Conservation (phyloP, 768 basidiomycete species). For the Leccinum olivaceopallidum region DNA sequence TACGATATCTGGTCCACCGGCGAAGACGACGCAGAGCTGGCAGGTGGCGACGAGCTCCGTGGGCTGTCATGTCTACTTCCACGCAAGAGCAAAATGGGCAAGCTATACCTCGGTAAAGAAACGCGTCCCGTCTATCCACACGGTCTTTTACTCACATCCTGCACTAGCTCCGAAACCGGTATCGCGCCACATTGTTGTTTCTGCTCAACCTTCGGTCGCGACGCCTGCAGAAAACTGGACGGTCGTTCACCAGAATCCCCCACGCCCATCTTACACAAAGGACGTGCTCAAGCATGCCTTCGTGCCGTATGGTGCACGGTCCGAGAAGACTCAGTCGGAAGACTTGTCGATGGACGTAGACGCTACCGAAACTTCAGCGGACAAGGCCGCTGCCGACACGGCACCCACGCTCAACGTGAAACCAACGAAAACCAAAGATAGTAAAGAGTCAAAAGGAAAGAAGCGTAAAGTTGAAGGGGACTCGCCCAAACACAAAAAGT, state of each 20-base stretch:
- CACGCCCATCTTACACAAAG: conserved; percentile 56
- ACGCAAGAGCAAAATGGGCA: conserved; percentile 57
- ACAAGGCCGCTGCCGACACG: conserved; percentile 12
- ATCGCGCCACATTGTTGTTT: conserved; percentile 56
- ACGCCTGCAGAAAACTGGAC: conserved; percentile 18
- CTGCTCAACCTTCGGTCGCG: conserved; percentile 45
- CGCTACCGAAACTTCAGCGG: conserved; percentile 27
- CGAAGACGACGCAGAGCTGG: conserved; percentile 33
- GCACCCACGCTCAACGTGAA: background rate
- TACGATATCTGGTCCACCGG: conserved; percentile 71
- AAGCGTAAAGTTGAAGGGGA: conserved; percentile 53
- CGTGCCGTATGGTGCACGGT: conserved; percentile 58
- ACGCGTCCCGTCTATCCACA: background rate
- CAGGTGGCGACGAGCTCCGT: conserved; percentile 66
- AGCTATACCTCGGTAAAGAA: conserved; percentile 53
- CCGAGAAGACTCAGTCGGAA: background rate
- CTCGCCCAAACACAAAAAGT: conserved; percentile 49
- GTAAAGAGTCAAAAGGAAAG: conserved; percentile 33
- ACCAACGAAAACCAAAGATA: conserved; percentile 22
- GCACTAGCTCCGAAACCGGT: conserved; percentile 58
- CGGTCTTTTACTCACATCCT: conserved; percentile 35
- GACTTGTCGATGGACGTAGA: conserved; percentile 26
- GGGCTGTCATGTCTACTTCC: conserved; percentile 64
- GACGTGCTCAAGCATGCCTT: conserved; percentile 66
- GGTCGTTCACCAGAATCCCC: conserved; percentile 46